phyloP scores from a whole-genome alignment of 2,329 filamentous ascomycete species.

The Colletotrichum paranaense region DNA sequence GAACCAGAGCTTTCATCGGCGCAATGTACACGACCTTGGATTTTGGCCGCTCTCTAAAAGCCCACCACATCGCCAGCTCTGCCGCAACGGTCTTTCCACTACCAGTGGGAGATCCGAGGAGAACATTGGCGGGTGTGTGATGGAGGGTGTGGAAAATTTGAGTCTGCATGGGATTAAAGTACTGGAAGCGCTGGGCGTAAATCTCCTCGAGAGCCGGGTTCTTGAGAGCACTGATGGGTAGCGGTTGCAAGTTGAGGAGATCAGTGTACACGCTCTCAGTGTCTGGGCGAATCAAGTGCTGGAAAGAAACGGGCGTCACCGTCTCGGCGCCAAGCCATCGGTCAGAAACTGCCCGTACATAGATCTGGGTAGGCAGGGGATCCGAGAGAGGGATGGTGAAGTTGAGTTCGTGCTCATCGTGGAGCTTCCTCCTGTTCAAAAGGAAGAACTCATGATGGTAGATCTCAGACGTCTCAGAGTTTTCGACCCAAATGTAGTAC shows the following conservation, averaged over 20 bases:
- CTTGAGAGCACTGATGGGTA: conserved; percentile 87
- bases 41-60: conserved; percentile 91
- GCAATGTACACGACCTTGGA: conserved; percentile 99
- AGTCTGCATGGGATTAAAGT: conserved; percentile 99
- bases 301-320: conserved; percentile 94
- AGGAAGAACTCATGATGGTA: conserved; percentile 99
- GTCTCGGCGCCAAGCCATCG: conserved; percentile 97
- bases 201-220: conserved; percentile 89
- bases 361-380: conserved; percentile 94
- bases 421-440: conserved; percentile 86
- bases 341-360: conserved; percentile 93
- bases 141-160: conserved; percentile 98
- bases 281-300: conserved; percentile 96
- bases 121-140: conserved; percentile 89
- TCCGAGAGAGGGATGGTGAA: conserved; percentile 97
- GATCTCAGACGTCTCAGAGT: conserved; percentile 96
- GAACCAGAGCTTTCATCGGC: conserved; percentile 98
- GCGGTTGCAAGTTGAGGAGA: conserved; percentile 87
- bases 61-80: conserved; percentile 99
- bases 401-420: conserved; percentile 97
- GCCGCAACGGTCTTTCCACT: conserved; percentile 98
- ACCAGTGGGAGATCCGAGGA: conserved; percentile 94
- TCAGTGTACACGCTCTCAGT: conserved; percentile 98
- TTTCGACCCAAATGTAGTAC: conserved; percentile 99
- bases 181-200: conserved; percentile 89